Conservation (phyloP, 257 asterid genomes). For the Salvia splendens region DNA sequence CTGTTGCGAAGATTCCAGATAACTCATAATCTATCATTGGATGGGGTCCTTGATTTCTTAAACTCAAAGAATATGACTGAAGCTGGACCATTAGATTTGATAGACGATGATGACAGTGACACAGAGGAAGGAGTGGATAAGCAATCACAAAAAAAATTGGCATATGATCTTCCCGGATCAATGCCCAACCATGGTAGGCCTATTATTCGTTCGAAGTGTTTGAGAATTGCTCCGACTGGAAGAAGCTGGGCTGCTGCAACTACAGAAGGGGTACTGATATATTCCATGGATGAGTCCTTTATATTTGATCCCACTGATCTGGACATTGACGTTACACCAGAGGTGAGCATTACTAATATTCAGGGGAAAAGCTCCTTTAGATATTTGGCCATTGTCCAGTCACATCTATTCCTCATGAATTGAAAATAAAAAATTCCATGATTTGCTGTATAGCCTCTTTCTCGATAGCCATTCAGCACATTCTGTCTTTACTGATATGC, state of each 20-base stretch:
- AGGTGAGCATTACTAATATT: conserved; percentile 50
- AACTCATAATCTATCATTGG: conserved; percentile 80
- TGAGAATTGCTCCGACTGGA: conserved; percentile 96
- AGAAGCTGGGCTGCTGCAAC: conserved; percentile 99
- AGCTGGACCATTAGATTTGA: conserved; percentile 87
- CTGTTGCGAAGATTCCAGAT: conserved; percentile 84
- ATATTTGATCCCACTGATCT: conserved; percentile 99
- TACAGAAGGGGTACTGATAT: conserved; percentile 88
- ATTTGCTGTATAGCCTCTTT: neutral
- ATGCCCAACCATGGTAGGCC: conserved; percentile 91
- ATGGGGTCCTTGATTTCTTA: conserved; percentile 90
- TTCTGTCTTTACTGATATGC: conserved; percentile 6
- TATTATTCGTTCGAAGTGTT: conserved; percentile 75
- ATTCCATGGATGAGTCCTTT: conserved; percentile 89
- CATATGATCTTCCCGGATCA: conserved; percentile 91
- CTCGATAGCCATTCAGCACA: neutral
- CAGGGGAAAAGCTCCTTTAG: neutral
- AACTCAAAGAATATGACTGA: conserved; percentile 96
- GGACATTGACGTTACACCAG: conserved; percentile 95
- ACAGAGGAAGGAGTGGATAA: conserved; percentile 83
- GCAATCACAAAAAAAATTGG: conserved; percentile 63
- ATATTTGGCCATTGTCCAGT: conserved; percentile 20
- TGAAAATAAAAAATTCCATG: neutral
- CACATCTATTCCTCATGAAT: neutral
- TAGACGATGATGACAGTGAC: conserved; percentile 84